phyloP scores from a whole-genome alignment of 352 stramenopile genomes.

The Paralagenidium karlingii region DNA sequence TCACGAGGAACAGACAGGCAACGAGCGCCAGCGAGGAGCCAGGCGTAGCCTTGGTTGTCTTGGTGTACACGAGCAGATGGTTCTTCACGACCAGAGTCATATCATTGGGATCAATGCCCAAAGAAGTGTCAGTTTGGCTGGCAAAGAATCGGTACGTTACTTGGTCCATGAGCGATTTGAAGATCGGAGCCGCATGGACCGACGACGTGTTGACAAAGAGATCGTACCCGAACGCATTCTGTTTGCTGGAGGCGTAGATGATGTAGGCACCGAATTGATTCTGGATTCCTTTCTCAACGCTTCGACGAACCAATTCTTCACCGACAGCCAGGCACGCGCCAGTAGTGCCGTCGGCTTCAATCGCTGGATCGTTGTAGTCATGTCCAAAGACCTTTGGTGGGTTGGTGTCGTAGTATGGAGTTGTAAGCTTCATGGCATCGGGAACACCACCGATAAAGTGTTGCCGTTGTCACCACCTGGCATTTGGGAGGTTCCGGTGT shows the following conservation, averaged over 20 bases:
- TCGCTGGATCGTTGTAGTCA: slow-evolving; percentile 27
- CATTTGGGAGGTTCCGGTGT: too few relatives aligned
- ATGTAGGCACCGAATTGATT: slow-evolving; percentile 9
- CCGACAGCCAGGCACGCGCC: slow-evolving; percentile 28
- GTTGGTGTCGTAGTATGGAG: slow-evolving; percentile 23
- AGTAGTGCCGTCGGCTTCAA: slow-evolving; percentile 29
- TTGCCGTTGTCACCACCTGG: too few relatives aligned
- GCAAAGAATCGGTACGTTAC: slow-evolving; percentile 3
- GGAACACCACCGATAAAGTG: too few relatives aligned
- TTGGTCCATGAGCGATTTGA: slow-evolving; percentile 11
- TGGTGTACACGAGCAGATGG: slow-evolving; percentile 8
- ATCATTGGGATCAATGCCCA: slow-evolving; percentile 1
- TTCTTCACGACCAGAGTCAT: neutral
- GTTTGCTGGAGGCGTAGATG: slow-evolving; percentile 1
- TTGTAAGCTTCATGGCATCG: slow-evolving; percentile 14
- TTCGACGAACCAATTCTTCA: slow-evolving; percentile 31
- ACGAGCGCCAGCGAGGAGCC: slow-evolving; percentile 18
- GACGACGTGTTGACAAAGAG: slow-evolving; percentile 8
- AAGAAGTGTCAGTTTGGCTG: neutral
- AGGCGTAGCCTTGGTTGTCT: slow-evolving; percentile 7
- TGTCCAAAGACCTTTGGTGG: slow-evolving; percentile 41
- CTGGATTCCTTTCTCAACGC: too few relatives aligned
- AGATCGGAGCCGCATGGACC: slow-evolving; percentile 3
- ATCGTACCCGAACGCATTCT: slow-evolving; percentile 9
- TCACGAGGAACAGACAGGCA: slow-evolving; percentile 64